A percentile compares a stretch with the other conserved stretches of the same genome.
Evolutionary conservation across 2,329 filamentous ascomycete genomes (phyloP).

Genomic region (Aphanocladium album): DNA sequence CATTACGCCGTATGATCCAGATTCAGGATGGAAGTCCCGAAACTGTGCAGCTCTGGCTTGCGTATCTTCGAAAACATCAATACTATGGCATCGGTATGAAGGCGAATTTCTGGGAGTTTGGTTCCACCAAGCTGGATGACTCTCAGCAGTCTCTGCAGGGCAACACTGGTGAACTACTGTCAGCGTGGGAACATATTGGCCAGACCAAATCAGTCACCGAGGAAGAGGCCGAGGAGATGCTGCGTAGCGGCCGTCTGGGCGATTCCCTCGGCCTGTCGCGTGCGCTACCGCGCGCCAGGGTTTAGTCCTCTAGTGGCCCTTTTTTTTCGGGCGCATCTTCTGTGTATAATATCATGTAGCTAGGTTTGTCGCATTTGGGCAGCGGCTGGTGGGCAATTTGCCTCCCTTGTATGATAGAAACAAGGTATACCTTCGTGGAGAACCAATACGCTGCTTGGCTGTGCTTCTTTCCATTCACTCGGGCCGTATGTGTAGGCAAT

Average conservation of each 20-base stretch:
- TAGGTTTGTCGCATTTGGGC: background rate
- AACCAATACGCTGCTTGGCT: background rate
- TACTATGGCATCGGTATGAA: slow-evolving; percentile 99
- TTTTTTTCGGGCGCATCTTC: background rate
- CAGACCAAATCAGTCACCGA: slow-evolving; percentile 46
- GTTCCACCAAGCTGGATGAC: slow-evolving; percentile 13
- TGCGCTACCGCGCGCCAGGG: background rate
- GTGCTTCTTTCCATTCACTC: background rate
- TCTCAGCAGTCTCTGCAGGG: slow-evolving; percentile 5
- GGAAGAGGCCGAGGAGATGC: slow-evolving; percentile 53
- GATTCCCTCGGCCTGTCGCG: slow-evolving; percentile 26
- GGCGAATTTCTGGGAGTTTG: slow-evolving; percentile 89
- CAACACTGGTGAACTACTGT: slow-evolving; percentile 32
- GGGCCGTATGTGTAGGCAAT: too few species aligned
- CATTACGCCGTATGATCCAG: slow-evolving; percentile 78
- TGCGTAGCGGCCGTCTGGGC: slow-evolving; percentile 47
- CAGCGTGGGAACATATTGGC: slow-evolving; percentile 52
- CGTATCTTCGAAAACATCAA: slow-evolving; percentile 84
- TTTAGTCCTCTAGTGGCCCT: background rate
- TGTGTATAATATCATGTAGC: background rate
- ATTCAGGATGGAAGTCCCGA: slow-evolving; percentile 89
- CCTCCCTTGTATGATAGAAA: background rate
- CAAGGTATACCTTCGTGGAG: background rate
- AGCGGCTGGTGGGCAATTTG: background rate
- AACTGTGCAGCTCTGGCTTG: slow-evolving; percentile 85